Conservation (phyloP, 805 yeast species). For the Torulaspora indica region DNA sequence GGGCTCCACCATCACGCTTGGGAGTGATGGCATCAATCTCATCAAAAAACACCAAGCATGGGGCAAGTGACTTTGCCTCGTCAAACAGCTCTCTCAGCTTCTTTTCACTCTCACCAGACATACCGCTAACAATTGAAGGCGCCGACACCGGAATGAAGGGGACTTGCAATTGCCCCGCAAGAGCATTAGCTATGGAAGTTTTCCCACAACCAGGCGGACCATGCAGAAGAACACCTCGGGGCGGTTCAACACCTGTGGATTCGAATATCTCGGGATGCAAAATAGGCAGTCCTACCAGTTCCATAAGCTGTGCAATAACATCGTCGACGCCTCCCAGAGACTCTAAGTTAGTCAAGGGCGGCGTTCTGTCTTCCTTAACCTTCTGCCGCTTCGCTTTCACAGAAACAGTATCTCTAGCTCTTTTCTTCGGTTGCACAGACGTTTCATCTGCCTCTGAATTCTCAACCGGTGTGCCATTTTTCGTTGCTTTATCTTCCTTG, state of each 20-base stretch:
- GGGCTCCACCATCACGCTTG: constrained; percentile 90
- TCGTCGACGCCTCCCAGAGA: constrained; percentile 87
- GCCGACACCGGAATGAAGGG: constrained; percentile 91
- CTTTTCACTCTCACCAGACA: constrained; percentile 98
- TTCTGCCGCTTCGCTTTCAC: constrained; percentile 40
- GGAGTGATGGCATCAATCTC: constrained; percentile 99
- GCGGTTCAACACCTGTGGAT: constrained; percentile 90
- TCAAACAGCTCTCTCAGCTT: constrained; percentile 88
- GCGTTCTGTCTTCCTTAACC: constrained; percentile 53
- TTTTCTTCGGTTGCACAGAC: constrained; percentile 41
- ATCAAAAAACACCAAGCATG: constrained; percentile 88
- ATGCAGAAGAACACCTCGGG: constrained; percentile 87
- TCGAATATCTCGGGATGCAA: constrained; percentile 87
- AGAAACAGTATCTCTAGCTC: constrained; percentile 43
- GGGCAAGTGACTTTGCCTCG: constrained; percentile 85
- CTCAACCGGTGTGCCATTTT: constrained; percentile 7
- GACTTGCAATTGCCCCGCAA: constrained; percentile 91
- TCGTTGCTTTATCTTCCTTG: constrained; percentile 19
- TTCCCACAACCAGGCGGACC: constrained; percentile 99
- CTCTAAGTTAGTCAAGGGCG: constrained; percentile 63
- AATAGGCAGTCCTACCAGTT: constrained; percentile 85
- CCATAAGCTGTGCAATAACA: constrained; percentile 82
- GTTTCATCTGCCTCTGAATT: constrained; percentile 15
- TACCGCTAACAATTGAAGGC: constrained; percentile 94
- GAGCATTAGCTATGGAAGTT: constrained; percentile 90